Evolutionary conservation across 2,329 filamentous ascomycete genomes (phyloP), one percentile per base, ranked within the genome.

Genomic region (Rasamsonia emersonii): DNA sequence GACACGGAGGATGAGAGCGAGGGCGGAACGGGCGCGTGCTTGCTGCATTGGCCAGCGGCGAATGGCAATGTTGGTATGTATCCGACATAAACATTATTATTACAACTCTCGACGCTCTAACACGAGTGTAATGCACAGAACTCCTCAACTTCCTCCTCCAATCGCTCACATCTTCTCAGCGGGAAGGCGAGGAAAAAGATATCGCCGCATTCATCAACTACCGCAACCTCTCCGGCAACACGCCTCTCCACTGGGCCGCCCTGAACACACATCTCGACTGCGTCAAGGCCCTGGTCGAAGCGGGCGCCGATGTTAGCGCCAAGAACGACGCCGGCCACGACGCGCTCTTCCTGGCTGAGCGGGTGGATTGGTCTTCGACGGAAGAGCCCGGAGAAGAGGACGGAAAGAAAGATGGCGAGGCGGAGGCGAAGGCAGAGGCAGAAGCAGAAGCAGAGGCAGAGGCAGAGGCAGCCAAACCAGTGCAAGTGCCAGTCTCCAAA

Each of bases 221-320:
- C 56, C 68, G 73, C 39, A 98, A 98, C 51, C 67, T 77, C 40
- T 80, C 82, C 27, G 88, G 86, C 26, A 96, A 95, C 64, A 95
- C 89, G 1, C 75, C 86, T 0, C 67, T 98, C 36, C 91, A 98
- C 62, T 96, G 88, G 88, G 89, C 89, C 0, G 83, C 86, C 0
- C 65, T 95, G 34, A 91, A 93, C 33, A 88, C 88, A 2, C 88
- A 95, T 50, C 65, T 96, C 3, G 74, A 79, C 4, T 75, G 78
- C 3, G 85, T 94, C 5, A 83, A 88, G 64, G 62, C 77, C 1
- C 70, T 98, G 9, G 68, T 94, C 2, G 76, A 78, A 26, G 68
- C 76, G 3, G 86, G 86, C 2, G 86, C 86, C 1, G 80, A 86
- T 37, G 78, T 86, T 4, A 77, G 77, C 8, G 64, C 86, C 18